Percentiles rank a stretch among this genome's conserved stretches.
These are phyloP conservation scores for Beauveria sp. DNA, from an alignment of 2,329 filamentous ascomycete genomes.

Conservation along the genomic window DNA sequence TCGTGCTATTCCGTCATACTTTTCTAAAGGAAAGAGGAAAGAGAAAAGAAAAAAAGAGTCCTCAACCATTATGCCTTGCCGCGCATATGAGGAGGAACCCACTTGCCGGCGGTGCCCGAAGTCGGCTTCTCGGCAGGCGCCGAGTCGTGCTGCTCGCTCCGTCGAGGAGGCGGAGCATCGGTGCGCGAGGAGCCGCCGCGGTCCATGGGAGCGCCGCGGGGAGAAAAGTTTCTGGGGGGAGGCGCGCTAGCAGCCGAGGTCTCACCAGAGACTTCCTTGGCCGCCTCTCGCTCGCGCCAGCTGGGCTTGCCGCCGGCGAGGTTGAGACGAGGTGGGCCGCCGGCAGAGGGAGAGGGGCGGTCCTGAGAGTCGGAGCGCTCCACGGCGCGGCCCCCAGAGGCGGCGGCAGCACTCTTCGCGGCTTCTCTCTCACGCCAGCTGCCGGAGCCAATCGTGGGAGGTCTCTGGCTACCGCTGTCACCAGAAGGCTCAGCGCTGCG, in stretches of 20 bases:
- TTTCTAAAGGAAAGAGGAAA: neutral
- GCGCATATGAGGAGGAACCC: constrained; percentile 43
- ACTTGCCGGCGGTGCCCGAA: constrained; percentile 49
- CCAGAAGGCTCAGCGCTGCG: constrained; percentile 28
- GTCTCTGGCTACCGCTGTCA: constrained; percentile 23
- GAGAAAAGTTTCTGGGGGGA: constrained; percentile 29
- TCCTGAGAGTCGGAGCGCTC: constrained; percentile 44
- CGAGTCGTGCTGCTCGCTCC: constrained; percentile 28
- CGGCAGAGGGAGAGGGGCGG: constrained; percentile 25
- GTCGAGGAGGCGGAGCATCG: constrained; percentile 1
- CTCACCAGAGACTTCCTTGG: constrained; percentile 29
- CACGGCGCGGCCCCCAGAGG: constrained; percentile 23
- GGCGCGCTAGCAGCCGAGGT: constrained; percentile 38
- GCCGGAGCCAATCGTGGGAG: constrained; percentile 27
- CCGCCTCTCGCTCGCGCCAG: constrained; percentile 68
- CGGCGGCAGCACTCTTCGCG: constrained; percentile 22
- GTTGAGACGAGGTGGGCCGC: constrained; percentile 52
- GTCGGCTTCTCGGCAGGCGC: constrained; percentile 43
- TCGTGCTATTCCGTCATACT: constrained; percentile 8
- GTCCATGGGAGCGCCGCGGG: constrained; percentile 31
- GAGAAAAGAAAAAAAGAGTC: neutral
- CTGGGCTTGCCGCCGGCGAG: constrained; percentile 55
- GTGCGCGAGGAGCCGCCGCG: constrained; percentile 35
- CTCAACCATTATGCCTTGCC: constrained; percentile 20
- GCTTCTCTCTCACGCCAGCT: constrained; percentile 37